These are phyloP conservation scores for Jacaranda mimosifolia DNA, from an alignment of 257 asterid species.

Conservation along the genomic window DNA sequence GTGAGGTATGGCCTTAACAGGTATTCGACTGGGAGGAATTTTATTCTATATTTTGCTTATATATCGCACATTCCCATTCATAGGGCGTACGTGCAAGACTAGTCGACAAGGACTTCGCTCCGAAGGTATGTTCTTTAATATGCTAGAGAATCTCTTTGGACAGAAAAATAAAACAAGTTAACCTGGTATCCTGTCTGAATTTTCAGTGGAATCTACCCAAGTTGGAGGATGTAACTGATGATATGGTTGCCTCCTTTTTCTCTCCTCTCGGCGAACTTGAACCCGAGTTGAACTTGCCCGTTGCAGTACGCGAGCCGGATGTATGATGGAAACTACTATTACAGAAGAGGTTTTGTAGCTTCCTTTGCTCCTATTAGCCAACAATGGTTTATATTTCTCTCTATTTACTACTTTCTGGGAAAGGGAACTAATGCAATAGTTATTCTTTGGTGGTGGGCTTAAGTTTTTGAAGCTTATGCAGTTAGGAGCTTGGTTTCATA, in stretches of 20 bases:
- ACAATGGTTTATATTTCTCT: not conserved
- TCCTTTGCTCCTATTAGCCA: not conserved
- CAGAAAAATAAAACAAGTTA: not conserved
- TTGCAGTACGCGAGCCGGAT: constrained; percentile 85
- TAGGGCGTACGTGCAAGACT: constrained; percentile 97
- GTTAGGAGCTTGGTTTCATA: not conserved
- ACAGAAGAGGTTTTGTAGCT: constrained; percentile 27
- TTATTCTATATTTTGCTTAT: constrained; percentile 1
- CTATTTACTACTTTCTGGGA: constrained; percentile 13
- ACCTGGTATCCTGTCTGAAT: not conserved
- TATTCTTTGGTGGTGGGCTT: not conserved
- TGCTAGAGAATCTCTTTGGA: not conserved
- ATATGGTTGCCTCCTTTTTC: constrained; percentile 73
- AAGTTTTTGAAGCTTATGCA: not conserved
- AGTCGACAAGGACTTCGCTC: constrained; percentile 92
- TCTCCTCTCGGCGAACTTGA: constrained; percentile 70
- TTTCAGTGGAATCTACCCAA: constrained; percentile 80
- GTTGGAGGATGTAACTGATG: constrained; percentile 77
- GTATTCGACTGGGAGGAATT: not conserved
- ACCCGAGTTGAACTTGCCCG: constrained; percentile 81
- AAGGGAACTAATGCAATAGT: not conserved
- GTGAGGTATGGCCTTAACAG: constrained; percentile 62
- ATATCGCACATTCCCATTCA: constrained; percentile 7
- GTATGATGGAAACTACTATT: constrained; percentile 46
- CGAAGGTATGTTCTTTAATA: constrained; percentile 68